phyloP scores from a whole-genome alignment of 306 rosid species.

The Neltuma alba region DNA sequence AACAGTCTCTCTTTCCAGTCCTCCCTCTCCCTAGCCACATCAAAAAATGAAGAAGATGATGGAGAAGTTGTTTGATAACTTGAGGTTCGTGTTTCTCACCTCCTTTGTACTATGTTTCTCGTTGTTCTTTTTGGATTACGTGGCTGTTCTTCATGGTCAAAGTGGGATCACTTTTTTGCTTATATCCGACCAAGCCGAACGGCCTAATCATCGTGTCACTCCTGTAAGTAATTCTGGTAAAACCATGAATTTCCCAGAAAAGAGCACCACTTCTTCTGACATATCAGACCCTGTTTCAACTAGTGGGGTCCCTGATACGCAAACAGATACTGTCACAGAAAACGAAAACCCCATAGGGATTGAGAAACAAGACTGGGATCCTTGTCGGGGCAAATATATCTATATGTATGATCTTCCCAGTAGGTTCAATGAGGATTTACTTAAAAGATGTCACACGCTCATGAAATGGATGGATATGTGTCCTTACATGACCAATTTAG shows the following conservation, averaged over 20 bases:
- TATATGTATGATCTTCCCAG: slow-evolving; percentile 53
- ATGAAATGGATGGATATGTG: slow-evolving; percentile 54
- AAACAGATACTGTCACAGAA: background rate
- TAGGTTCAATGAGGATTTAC: slow-evolving; percentile 52
- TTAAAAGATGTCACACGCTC: slow-evolving; percentile 49
- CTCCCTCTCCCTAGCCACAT: background rate
- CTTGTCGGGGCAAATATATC: slow-evolving; percentile 50
- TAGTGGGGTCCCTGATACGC: background rate
- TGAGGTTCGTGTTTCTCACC: slow-evolving; percentile 50
- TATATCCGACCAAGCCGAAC: background rate
- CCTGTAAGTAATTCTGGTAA: background rate
- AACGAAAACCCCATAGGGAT: slow-evolving; percentile 13
- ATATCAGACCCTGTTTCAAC: background rate
- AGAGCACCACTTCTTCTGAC: background rate
- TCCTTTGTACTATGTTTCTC: slow-evolving; percentile 30
- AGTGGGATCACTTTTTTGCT: slow-evolving; percentile 27
- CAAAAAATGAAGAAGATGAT: slow-evolving; percentile 32
- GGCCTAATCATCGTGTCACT: background rate
- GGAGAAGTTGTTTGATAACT: slow-evolving; percentile 35
- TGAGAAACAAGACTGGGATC: slow-evolving; percentile 11
- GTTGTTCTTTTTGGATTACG: slow-evolving; percentile 42
- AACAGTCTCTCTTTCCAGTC: too few species aligned
- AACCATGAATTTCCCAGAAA: background rate
- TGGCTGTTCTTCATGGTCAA: slow-evolving; percentile 19
- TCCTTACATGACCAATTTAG: slow-evolving; percentile 46